Base-by-base conservation (phyloP, 805 yeast genomes). In the Saccharomycopsis sp. region DNA sequence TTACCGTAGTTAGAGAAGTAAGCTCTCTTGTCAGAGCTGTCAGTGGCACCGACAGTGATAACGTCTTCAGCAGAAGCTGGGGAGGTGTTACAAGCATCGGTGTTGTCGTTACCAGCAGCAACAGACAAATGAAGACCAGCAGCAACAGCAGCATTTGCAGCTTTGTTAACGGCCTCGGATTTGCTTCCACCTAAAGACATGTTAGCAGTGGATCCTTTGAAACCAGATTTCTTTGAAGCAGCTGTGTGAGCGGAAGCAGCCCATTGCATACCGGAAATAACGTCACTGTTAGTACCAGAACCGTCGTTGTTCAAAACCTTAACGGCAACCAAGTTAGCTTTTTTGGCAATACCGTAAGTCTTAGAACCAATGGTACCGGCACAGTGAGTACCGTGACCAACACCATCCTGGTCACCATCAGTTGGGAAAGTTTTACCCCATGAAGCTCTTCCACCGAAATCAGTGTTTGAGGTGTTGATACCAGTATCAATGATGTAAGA, bases 241-340 rank as follows among this genome's bases (percentile, higher is more conserved):
- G 67, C 78, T 25, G 56, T 47, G 49, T 56, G 59, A 41, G 85
- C 75, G 64, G 85, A 82, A 56, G 93, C 92, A 62, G 92, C 96
- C 68, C 71, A 88, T 75, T 86, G 93, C 61, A 86, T 87, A 72
- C 93, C 97, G 75, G 86, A 85, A 63, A 89, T 81, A 58, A 89
- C 92, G 67, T 86, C 93, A 47, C 92, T 8, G 54, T 80, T 80
- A 59, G 82, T 69, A 56, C 86, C 87, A 19, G 82, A 76, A 56
- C 86, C 86, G 68, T 78, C 76, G 60, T 80, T 75, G 67, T 82
- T 75, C 69, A 83, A 74, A 2, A 83, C 87, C 70, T 82, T 81
- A 64, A 82, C 80, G 53, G 86, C 86, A 61, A 79, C 84, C 62
- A 83, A 70, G 34, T 78, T 72, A 55, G 81, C 85, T 62, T 78